Evolutionary conservation across 192 early-diverging fungal genomes (phyloP).

Genomic region (Podila epigama): DNA sequence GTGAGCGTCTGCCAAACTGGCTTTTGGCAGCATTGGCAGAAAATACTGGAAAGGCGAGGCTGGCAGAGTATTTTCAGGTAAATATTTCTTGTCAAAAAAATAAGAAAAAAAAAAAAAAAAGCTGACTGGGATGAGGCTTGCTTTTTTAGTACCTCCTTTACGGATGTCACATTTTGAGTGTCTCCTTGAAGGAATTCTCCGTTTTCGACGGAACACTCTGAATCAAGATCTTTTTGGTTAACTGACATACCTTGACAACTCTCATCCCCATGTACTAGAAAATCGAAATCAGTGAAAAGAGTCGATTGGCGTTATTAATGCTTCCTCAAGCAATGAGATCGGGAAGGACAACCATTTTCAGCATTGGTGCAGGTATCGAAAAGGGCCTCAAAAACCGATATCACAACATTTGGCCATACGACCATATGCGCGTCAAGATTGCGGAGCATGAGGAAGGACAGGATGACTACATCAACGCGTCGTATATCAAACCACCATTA

Average conservation of each 20-base stretch:
- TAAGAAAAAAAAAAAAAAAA: too few relatives aligned
- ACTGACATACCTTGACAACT: too few relatives aligned
- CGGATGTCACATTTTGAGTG: too few relatives aligned
- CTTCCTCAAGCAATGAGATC: constrained; percentile 59
- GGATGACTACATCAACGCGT: constrained; percentile 54
- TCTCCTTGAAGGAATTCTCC: too few relatives aligned
- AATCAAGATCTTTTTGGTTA: too few relatives aligned
- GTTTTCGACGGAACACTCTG: too few relatives aligned
- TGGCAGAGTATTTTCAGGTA: constrained; percentile 53
- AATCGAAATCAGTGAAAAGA: constrained; percentile 72
- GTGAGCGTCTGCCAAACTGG: constrained; percentile 27
- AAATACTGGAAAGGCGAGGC: constrained; percentile 21
- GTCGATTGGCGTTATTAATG: constrained; percentile 76
- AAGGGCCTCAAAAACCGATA: constrained; percentile 82
- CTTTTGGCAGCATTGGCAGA: constrained; percentile 13
- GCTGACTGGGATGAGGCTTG: too few relatives aligned
- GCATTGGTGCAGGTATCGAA: constrained; percentile 83
- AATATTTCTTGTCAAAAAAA: too few relatives aligned
- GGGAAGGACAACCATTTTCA: constrained; percentile 64
- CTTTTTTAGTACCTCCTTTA: too few relatives aligned
- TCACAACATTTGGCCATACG: constrained; percentile 86
- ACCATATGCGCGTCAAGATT: constrained; percentile 65
- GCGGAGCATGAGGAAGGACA: constrained; percentile 25
- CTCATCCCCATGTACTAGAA: constrained; percentile 56
- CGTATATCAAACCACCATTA: constrained; percentile 41